Percentiles rank a stretch among this genome's conserved stretches.
Evolutionary conservation across 306 rosid genomes (phyloP).

Genomic region (Purshia tridentata): DNA sequence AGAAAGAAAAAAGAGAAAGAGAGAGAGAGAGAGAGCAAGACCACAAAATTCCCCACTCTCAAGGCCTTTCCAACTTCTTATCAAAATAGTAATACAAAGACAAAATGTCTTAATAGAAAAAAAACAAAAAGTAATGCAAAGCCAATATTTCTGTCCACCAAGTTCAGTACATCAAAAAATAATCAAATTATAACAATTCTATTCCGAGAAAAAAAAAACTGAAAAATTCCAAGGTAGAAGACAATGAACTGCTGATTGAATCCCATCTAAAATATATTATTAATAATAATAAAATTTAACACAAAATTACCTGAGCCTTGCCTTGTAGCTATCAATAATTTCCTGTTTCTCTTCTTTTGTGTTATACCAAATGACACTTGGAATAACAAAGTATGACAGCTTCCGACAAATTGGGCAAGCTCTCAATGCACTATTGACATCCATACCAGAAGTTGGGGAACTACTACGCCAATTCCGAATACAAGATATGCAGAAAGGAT

Average conservation of each 20-base stretch:
- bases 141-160: neutral
- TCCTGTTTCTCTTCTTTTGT: slow-evolving; percentile 80
- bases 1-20: neutral
- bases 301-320: slow-evolving; percentile 72
- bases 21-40: neutral
- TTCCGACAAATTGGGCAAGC: slow-evolving; percentile 97
- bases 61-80: neutral
- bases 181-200: neutral
- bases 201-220: neutral
- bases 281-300: neutral
- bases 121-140: neutral
- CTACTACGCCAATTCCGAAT: slow-evolving; percentile 98
- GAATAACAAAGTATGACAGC: slow-evolving; percentile 89
- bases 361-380: slow-evolving; percentile 94
- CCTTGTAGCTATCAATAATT: slow-evolving; percentile 84
- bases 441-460: slow-evolving; percentile 86
- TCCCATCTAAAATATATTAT: neutral
- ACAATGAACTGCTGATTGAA: neutral
- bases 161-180: neutral
- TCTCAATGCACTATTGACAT: slow-evolving; percentile 81
- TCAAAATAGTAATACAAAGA: neutral
- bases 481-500: slow-evolving; percentile 93
- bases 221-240: neutral
- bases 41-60: neutral
- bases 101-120: too few relatives aligned